Evolutionary conservation across 2,329 filamentous ascomycete genomes (phyloP).

Genomic region (Apiospora koreana): DNA sequence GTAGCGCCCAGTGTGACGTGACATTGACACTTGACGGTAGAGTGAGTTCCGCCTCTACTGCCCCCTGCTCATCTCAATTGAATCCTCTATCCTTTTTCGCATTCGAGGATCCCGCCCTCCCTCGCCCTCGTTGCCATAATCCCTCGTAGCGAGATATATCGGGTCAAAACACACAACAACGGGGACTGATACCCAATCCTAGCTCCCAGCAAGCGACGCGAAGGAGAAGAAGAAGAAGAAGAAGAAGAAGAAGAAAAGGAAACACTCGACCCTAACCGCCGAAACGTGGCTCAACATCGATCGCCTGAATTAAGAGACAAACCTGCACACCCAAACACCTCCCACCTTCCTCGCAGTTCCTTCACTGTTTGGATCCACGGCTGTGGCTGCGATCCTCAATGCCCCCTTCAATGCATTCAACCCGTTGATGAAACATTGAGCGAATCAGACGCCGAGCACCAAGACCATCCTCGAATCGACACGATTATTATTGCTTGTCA

Average conservation of each 20-base stretch:
- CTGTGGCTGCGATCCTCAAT: conserved; percentile 7
- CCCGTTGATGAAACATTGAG: conserved; percentile 22
- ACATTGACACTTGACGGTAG: conserved; percentile 1
- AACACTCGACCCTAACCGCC: not conserved
- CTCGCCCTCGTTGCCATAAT: not conserved
- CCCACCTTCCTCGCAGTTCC: not conserved
- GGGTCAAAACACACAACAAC: conserved; percentile 6
- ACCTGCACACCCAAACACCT: not conserved
- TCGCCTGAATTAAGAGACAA: not conserved
- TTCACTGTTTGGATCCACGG: not conserved
- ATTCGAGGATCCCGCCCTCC: not conserved
- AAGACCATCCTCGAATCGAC: conserved; percentile 18
- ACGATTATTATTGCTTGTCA: not conserved
- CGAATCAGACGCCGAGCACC: conserved; percentile 24
- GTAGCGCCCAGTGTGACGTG: conserved; percentile 6
- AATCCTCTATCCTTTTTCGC: conserved; percentile 5
- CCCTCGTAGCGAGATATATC: not conserved
- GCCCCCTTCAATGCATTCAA: conserved; percentile 21
- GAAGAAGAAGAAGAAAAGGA: not conserved
- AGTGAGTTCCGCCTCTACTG: not conserved
- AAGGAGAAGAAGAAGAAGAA: not conserved
- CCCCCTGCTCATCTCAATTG: not conserved
- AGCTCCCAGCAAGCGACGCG: not conserved
- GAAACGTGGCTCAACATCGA: conserved; percentile 7
- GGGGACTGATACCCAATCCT: not conserved